Evolutionary conservation across 108 stramenopile genomes (phyloP).

Genomic region (Cyclostephanos invisitatus): DNA sequence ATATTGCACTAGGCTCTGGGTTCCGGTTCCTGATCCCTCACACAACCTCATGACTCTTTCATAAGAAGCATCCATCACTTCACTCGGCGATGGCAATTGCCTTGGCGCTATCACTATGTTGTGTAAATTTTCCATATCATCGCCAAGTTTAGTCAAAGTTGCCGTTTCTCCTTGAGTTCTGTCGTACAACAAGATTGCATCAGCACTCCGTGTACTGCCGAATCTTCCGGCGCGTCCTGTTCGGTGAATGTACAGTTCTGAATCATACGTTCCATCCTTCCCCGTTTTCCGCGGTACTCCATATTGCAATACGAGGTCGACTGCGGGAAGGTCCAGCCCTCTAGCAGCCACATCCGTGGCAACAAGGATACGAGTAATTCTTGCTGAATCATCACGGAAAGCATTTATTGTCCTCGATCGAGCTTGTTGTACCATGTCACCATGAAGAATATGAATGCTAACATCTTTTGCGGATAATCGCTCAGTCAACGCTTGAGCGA

Average conservation of each 20-base stretch:
- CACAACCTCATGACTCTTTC: constrained; percentile 37
- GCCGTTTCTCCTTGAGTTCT: constrained; percentile 36
- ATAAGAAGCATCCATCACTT: constrained; percentile 55
- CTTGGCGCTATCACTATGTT: constrained; percentile 40
- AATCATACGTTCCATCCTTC: constrained; percentile 56
- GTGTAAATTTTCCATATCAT: constrained; percentile 26
- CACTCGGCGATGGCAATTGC: constrained; percentile 47
- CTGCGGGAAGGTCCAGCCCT: constrained; percentile 51
- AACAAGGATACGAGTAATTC: constrained; percentile 38
- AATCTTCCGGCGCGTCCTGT: constrained; percentile 56
- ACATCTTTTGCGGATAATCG: constrained; percentile 37
- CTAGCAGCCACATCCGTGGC: constrained; percentile 56
- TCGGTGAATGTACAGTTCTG: constrained; percentile 58
- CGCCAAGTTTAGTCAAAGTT: constrained; percentile 34
- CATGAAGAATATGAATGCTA: constrained; percentile 47
- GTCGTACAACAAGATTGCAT: constrained; percentile 49
- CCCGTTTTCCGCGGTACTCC: constrained; percentile 45
- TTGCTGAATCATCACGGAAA: constrained; percentile 30
- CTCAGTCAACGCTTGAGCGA: constrained; percentile 40
- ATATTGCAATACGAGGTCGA: constrained; percentile 48
- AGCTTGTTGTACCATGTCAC: constrained; percentile 51
- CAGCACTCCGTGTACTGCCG: constrained; percentile 38
- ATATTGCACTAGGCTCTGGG: constrained; percentile 27
- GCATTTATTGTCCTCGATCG: constrained; percentile 43
- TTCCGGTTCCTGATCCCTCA: constrained; percentile 15